A percentile compares a stretch with the other conserved stretches of the same genome.
phyloP scores from a whole-genome alignment of 2,329 filamentous ascomycete genomes.

The Colletotrichum liaoningense region DNA sequence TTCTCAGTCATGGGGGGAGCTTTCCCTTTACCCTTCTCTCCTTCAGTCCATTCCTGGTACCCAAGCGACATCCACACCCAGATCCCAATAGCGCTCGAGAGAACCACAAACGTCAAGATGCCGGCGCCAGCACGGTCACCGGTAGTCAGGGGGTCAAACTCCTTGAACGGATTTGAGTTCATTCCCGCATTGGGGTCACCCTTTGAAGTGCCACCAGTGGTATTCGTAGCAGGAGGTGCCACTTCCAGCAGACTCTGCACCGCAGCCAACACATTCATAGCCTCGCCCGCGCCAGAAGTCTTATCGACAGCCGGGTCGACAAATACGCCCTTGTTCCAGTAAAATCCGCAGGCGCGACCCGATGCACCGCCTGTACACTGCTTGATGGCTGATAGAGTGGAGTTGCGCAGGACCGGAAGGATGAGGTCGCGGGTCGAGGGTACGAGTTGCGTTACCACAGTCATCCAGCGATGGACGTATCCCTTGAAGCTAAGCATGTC shows the following conservation, averaged over 20 bases:
- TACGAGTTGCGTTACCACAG: slow-evolving; percentile 68
- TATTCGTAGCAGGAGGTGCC: slow-evolving; percentile 54
- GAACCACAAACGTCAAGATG: slow-evolving; percentile 69
- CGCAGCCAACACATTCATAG: slow-evolving; percentile 67
- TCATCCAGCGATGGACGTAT: slow-evolving; percentile 74
- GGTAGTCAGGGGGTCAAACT: slow-evolving; percentile 51
- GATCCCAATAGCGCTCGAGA: slow-evolving; percentile 66
- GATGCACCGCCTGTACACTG: slow-evolving; percentile 71
- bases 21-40: slow-evolving; percentile 18
- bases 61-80: slow-evolving; percentile 53
- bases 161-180: slow-evolving; percentile 19
- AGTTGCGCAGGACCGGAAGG: slow-evolving; percentile 66
- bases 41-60: slow-evolving; percentile 19
- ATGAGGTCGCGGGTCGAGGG: slow-evolving; percentile 68
- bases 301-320: slow-evolving; percentile 61
- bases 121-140: slow-evolving; percentile 77
- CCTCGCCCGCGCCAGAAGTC: slow-evolving; percentile 68
- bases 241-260: slow-evolving; percentile 61
- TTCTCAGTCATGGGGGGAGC: neutral
- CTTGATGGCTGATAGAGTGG: slow-evolving; percentile 67
- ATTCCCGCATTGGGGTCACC: slow-evolving; percentile 47
- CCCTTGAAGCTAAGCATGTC: slow-evolving; percentile 82
- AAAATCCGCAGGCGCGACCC: slow-evolving; percentile 71
- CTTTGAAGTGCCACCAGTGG: slow-evolving; percentile 63
- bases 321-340: slow-evolving; percentile 64